Percentiles rank a stretch among this genome's conserved stretches.
Conservation (phyloP, 106 monocot species). For the Xerophyta viscosa region DNA sequence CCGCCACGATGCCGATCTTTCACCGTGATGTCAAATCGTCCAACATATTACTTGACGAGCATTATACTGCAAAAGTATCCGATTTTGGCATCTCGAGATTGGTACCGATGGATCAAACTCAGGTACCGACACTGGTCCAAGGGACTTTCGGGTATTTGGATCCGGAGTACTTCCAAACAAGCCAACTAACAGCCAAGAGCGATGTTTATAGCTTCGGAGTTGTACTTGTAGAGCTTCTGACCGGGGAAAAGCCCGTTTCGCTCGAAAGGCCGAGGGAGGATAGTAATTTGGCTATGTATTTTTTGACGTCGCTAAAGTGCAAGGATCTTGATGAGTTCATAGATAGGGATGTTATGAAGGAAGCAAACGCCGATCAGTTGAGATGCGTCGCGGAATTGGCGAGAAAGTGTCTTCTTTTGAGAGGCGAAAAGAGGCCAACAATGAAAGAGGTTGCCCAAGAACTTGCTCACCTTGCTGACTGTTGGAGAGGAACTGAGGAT, state of each 20-base stretch:
- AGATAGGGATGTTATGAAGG: conserved; percentile 14
- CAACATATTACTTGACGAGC: conserved; percentile 12
- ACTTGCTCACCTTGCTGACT: conserved; percentile 8
- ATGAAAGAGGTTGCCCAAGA: conserved; percentile 29
- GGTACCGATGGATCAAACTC: conserved; percentile 9
- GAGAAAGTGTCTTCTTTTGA: conserved; percentile 25
- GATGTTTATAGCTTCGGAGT: conserved; percentile 20
- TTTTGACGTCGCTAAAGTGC: conserved; percentile 24
- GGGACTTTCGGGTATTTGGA: conserved; percentile 15
- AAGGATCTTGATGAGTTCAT: conserved; percentile 15
- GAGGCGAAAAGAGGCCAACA: conserved; percentile 24
- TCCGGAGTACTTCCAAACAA: conserved; percentile 15
- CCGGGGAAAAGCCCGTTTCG: conserved; percentile 13
- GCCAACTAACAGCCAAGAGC: conserved; percentile 14
- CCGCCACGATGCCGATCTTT: conserved; percentile 9
- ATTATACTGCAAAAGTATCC: conserved; percentile 9
- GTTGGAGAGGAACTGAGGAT: background rate
- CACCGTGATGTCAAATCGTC: conserved; percentile 16
- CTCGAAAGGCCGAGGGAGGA: conserved; percentile 14
- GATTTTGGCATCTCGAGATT: conserved; percentile 12
- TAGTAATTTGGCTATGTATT: conserved; percentile 26
- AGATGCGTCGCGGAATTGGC: conserved; percentile 10
- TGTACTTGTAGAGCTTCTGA: conserved; percentile 12
- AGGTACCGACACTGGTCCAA: conserved; percentile 12
- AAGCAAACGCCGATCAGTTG: conserved; percentile 17